Percentiles rank a stretch among this genome's conserved stretches.
These are phyloP conservation scores for Mycogone perniciosa DNA, from an alignment of 2,329 filamentous ascomycete species.

Conservation along the genomic window DNA sequence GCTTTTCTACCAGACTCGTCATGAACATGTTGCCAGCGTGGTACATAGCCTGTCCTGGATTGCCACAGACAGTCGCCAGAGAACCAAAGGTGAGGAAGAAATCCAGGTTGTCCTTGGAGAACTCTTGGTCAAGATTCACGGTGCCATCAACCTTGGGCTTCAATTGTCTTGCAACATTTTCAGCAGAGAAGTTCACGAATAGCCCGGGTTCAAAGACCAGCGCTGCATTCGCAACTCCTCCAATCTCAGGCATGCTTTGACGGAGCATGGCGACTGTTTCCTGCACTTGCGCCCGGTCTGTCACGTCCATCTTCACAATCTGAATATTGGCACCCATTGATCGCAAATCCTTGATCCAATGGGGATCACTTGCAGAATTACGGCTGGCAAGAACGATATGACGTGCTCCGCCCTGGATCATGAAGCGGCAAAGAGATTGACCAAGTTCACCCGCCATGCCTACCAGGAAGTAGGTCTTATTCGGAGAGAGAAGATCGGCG, in stretches of 20 bases:
- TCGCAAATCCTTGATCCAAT: background rate
- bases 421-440: slow-evolving; percentile 1
- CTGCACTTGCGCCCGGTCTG: background rate
- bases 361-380: background rate
- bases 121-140: background rate
- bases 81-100: background rate
- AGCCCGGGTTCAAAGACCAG: background rate
- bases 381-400: slow-evolving; percentile 1
- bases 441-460: slow-evolving; percentile 1
- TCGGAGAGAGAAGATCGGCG: background rate
- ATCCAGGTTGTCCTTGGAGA: background rate
- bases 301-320: background rate
- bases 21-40: slow-evolving; percentile 3
- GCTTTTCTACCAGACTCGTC: background rate
- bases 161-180: background rate
- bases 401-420: background rate
- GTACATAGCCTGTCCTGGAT: background rate
- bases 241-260: background rate
- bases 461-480: slow-evolving; percentile 1
- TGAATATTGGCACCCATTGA: background rate
- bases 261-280: background rate
- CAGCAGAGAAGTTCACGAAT: background rate
- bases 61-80: background rate
- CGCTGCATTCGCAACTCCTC: background rate
- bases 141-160: slow-evolving; percentile 1